Evolutionary conservation across 2,329 filamentous ascomycete species (phyloP).

Genomic region (Calonectria naviculata): DNA sequence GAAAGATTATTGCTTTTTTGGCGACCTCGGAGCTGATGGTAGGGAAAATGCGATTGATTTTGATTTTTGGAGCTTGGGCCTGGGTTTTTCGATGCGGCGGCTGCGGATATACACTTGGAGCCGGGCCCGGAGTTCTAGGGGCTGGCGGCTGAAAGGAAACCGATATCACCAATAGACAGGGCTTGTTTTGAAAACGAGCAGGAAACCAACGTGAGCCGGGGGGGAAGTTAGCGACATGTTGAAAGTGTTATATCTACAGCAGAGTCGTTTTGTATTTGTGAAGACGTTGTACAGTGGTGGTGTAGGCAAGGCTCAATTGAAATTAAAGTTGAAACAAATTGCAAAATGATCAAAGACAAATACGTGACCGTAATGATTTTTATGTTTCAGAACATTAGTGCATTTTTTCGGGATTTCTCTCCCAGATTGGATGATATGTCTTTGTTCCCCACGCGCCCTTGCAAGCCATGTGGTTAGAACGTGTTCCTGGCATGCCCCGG

Average conservation of each 20-base stretch:
- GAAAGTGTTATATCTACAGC: constrained; percentile 10
- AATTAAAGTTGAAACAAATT: neutral
- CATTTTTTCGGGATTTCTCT: neutral
- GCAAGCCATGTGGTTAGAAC: neutral
- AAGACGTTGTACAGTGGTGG: constrained; percentile 11
- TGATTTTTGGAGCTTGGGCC: constrained; percentile 38
- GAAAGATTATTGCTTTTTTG: constrained; percentile 32
- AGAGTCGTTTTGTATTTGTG: constrained; percentile 6
- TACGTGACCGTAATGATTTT: neutral
- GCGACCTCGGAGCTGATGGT: constrained; percentile 33
- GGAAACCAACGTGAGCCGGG: constrained; percentile 7
- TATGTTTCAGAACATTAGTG: neutral
- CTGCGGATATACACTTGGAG: constrained; percentile 24
- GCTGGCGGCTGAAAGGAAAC: constrained; percentile 13
- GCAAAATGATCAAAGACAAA: neutral
- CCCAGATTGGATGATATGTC: neutral
- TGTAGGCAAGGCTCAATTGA: constrained; percentile 15
- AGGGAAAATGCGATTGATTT: constrained; percentile 41
- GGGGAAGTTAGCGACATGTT: neutral
- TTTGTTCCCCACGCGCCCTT: neutral
- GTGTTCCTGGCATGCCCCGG: constrained; percentile 6
- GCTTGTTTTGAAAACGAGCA: constrained; percentile 23
- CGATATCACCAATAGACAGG: constrained; percentile 26
- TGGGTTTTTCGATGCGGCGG: constrained; percentile 13
- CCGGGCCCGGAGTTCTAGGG: constrained; percentile 2